Percentiles rank a stretch among this genome's conserved stretches.
These are phyloP conservation scores for Lentinula novae-zelandiae DNA, from an alignment of 1,284 basidiomycete genomes.

Conservation along the genomic window DNA sequence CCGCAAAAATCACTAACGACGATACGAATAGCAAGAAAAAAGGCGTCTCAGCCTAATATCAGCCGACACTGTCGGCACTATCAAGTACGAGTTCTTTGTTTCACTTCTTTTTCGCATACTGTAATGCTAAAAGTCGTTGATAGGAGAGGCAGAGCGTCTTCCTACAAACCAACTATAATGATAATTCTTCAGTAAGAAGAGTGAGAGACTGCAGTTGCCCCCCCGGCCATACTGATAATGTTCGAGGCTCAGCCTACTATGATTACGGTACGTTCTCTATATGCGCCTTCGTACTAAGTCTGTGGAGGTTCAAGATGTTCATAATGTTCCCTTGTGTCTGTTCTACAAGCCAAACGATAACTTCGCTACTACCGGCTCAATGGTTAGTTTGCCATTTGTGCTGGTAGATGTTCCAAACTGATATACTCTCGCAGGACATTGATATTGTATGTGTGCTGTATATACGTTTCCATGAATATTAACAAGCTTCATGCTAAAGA, in stretches of 20 bases:
- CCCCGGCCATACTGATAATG: too few relatives aligned
- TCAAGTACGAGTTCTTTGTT: background rate
- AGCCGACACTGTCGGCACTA: background rate
- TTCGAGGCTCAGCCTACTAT: too few relatives aligned
- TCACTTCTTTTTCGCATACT: background rate
- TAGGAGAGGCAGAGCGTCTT: background rate
- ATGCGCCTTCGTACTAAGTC: too few relatives aligned
- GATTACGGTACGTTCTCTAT: too few relatives aligned
- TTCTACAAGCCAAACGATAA: too few relatives aligned
- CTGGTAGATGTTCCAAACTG: too few relatives aligned
- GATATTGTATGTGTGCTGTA: background rate
- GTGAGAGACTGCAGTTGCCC: too few relatives aligned
- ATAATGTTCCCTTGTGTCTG: too few relatives aligned
- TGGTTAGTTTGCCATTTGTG: too few relatives aligned
- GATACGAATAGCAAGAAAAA: background rate
- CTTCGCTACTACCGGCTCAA: too few relatives aligned
- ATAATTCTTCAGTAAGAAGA: background rate
- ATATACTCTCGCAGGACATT: background rate
- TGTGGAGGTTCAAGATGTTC: too few relatives aligned
- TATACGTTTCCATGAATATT: background rate
- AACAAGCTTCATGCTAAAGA: background rate
- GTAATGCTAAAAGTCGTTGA: background rate
- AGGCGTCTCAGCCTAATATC: background rate
- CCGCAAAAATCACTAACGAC: background rate
- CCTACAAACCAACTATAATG: background rate